Conservation (phyloP, 75 land plant species). For the Gnetum montanum region DNA sequence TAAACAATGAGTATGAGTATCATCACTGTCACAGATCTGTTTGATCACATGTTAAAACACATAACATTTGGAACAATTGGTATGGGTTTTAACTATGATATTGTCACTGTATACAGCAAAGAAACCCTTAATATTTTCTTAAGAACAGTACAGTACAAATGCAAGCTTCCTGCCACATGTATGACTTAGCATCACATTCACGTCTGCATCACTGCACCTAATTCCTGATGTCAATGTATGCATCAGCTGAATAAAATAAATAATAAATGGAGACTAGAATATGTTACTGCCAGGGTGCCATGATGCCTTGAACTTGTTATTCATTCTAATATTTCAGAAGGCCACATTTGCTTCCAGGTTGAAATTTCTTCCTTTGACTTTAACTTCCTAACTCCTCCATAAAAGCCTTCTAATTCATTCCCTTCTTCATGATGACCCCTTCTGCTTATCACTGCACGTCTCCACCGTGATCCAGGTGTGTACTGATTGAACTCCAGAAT, state of each 20-base stretch:
- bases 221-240: neutral
- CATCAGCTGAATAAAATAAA: conserved; percentile 2
- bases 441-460: conserved; percentile 47
- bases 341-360: conserved; percentile 72
- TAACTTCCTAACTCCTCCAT: conserved; percentile 86
- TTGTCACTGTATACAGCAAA: no score
- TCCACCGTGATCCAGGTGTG: conserved; percentile 76
- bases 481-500: conserved; percentile 90
- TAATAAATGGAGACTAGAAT: neutral
- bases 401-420: conserved; percentile 79
- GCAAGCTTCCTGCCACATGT: no score
- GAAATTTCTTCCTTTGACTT: conserved; percentile 51
- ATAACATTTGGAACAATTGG: no score
- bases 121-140: no score
- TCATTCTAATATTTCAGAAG: conserved; percentile 61
- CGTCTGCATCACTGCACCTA: neutral
- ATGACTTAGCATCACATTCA: no score
- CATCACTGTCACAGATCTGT: no score
- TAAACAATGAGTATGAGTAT: no score
- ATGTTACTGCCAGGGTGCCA: neutral
- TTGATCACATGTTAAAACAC: no score
- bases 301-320: neutral
- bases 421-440: conserved; percentile 78
- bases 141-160: no score
- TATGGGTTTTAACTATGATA: no score